Evolutionary conservation across 1,139 yeast genomes (phyloP).

Genomic region (Martiniozyma asiatica): DNA sequence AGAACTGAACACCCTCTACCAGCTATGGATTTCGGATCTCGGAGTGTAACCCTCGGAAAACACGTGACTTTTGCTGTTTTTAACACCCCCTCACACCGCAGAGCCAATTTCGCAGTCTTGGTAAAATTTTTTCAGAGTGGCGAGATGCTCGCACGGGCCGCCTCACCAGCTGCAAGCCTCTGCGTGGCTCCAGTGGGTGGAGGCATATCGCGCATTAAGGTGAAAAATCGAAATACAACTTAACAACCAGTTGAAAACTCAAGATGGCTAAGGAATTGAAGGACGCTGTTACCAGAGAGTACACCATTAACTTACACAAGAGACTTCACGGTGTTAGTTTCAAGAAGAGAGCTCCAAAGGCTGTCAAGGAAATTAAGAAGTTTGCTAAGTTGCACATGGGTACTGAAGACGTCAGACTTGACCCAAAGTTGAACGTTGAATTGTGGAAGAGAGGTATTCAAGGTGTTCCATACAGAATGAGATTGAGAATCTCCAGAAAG

Average conservation of each 20-base stretch:
- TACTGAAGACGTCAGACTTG: conserved; percentile 97
- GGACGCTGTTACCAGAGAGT: conserved; percentile 99
- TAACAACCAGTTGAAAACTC: too few species aligned
- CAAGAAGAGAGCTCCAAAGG: conserved; percentile 99
- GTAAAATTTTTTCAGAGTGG: too few species aligned
- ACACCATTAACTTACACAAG: conserved; percentile 99
- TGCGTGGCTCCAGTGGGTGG: too few species aligned
- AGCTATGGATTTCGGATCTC: not conserved
- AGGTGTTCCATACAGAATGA: conserved; percentile 96
- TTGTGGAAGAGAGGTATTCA: conserved; percentile 99
- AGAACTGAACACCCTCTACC: not conserved
- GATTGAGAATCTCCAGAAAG: conserved; percentile 99
- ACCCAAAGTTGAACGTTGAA: conserved; percentile 96
- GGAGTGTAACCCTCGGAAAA: too few species aligned
- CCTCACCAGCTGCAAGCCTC: too few species aligned
- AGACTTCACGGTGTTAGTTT: conserved; percentile 97
- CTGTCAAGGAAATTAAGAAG: conserved; percentile 98
- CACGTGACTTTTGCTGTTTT: not conserved
- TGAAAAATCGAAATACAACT: too few species aligned
- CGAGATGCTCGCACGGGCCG: too few species aligned
- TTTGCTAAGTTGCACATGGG: conserved; percentile 99
- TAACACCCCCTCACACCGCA: not conserved
- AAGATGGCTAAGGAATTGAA: conserved; percentile 66
- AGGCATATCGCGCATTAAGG: too few species aligned
- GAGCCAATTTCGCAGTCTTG: too few species aligned